phyloP scores from a whole-genome alignment of 345 rosid species.

The Brassica napus region DNA sequence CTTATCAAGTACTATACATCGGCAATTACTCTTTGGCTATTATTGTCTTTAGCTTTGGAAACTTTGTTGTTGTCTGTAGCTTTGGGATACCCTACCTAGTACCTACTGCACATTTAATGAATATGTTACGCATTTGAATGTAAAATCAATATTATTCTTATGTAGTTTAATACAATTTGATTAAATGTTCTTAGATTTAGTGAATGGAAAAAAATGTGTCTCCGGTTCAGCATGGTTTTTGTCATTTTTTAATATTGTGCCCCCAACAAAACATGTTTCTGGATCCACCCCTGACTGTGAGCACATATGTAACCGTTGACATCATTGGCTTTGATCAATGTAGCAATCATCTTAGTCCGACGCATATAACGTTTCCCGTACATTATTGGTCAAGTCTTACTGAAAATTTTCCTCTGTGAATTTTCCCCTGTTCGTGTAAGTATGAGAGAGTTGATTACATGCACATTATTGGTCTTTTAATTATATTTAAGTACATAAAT shows the following conservation, averaged over 20 bases:
- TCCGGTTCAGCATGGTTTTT: too few species aligned
- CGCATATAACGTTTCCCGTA: not conserved
- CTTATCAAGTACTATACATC: not conserved
- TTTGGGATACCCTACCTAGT: conserved; percentile 3
- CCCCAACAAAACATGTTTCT: too few species aligned
- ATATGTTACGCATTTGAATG: not conserved
- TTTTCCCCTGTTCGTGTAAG: not conserved
- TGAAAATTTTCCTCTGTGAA: not conserved
- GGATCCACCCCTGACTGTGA: too few species aligned
- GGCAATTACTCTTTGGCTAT: not conserved
- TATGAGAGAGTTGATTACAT: not conserved
- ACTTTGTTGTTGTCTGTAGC: conserved; percentile 13
- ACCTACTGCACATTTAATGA: not conserved
- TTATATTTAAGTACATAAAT: not conserved
- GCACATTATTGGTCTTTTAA: not conserved
- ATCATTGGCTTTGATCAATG: not conserved
- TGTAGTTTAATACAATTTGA: too few species aligned
- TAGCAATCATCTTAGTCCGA: not conserved
- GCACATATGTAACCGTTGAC: conserved; percentile 1
- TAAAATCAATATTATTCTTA: not conserved
- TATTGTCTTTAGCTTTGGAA: not conserved
- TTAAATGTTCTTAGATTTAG: too few species aligned
- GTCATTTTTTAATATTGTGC: too few species aligned
- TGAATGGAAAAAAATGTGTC: too few species aligned
- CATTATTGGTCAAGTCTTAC: not conserved